phyloP scores from a whole-genome alignment of 148 eudicot genomes.

The Vaccinium vitisidaea region DNA sequence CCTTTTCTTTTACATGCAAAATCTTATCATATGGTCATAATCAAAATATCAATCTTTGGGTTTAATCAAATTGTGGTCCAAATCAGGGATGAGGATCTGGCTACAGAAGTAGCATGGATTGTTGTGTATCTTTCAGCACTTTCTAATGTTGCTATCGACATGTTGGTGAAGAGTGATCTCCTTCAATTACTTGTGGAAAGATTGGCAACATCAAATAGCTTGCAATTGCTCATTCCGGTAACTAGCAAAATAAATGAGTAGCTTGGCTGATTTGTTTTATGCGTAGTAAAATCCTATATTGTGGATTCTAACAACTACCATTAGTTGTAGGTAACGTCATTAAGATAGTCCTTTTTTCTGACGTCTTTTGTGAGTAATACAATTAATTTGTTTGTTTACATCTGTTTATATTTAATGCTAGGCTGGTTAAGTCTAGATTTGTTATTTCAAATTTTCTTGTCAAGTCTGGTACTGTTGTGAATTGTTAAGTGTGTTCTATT shows the following conservation, averaged over 20 bases:
- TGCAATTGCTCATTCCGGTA: conserved; percentile 96
- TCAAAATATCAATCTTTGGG: neutral
- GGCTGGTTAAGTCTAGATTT: neutral
- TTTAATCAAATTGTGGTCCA: conserved; percentile 19
- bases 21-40: neutral
- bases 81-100: conserved; percentile 92
- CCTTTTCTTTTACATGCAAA: neutral
- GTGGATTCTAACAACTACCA: neutral
- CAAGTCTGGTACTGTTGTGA: neutral
- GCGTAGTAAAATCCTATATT: conserved; percentile 12
- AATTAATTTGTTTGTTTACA: neutral
- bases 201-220: conserved; percentile 65
- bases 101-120: conserved; percentile 99
- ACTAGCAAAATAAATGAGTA: conserved; percentile 13
- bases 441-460: neutral
- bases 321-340: neutral
- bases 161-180: conserved; percentile 72
- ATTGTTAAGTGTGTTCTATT: neutral
- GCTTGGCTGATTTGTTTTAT: neutral
- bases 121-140: conserved; percentile 95
- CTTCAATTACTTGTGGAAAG: conserved; percentile 80
- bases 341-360: neutral
- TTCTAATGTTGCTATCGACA: conserved; percentile 66
- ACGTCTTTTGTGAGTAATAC: neutral
- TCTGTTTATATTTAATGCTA: neutral